phyloP scores from a whole-genome alignment of 2,329 filamentous ascomycete genomes.

The Ramularia collo-cygni region DNA sequence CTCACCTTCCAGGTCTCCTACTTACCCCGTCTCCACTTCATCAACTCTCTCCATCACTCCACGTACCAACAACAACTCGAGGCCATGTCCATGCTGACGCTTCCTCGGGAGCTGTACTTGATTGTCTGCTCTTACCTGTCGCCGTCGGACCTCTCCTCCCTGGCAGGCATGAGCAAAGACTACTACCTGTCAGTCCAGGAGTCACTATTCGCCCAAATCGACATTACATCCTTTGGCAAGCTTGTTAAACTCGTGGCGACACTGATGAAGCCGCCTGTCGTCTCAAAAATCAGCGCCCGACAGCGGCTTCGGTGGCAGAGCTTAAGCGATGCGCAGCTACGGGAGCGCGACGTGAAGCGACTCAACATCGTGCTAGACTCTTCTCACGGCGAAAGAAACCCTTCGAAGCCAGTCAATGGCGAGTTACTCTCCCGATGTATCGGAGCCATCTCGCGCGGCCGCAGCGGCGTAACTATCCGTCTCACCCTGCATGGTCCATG shows the following conservation, averaged over 20 bases:
- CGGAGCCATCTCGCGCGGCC: conserved; percentile 13
- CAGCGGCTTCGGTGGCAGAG: conserved; percentile 16
- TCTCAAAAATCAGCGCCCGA: conserved; percentile 15
- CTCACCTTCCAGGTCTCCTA: no score
- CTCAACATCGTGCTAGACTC: conserved; percentile 10
- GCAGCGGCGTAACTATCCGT: conserved; percentile 8
- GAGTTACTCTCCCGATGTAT: conserved; percentile 12
- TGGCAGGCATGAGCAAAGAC: conserved; percentile 14
- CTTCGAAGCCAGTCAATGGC: conserved; percentile 2
- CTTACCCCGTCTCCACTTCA: no score
- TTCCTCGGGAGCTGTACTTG: conserved; percentile 22
- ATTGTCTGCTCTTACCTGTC: conserved; percentile 14
- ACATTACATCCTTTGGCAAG: conserved; percentile 7
- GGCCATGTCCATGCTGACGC: conserved; percentile 12
- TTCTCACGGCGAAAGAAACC: neutral
- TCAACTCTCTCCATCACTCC: no score
- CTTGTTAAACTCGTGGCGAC: conserved; percentile 15
- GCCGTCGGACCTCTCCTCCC: conserved; percentile 9
- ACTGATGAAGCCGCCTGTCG: conserved; percentile 10
- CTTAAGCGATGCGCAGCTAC: conserved; percentile 16
- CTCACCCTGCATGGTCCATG: conserved; percentile 10
- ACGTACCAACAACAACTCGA: no score
- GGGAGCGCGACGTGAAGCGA: conserved; percentile 15
- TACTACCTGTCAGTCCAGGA: conserved; percentile 19
- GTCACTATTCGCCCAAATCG: conserved; percentile 14